Percentiles rank a stretch among this genome's conserved stretches.
phyloP scores from a whole-genome alignment of 176 grass and related monocot species.

The Chrysopogon serrulatus region DNA sequence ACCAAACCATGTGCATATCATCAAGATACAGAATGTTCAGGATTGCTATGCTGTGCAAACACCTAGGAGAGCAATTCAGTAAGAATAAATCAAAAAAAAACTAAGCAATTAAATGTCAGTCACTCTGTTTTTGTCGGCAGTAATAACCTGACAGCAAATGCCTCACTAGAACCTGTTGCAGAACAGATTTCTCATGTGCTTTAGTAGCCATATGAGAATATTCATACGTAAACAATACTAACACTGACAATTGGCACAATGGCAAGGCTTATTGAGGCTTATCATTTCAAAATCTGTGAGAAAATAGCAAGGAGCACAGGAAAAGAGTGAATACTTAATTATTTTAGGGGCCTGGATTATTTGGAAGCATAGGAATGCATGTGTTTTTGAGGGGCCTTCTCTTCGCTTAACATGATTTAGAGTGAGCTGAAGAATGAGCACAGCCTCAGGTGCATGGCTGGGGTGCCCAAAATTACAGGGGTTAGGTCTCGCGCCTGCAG shows the following conservation, averaged over 20 bases:
- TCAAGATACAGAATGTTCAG: background rate
- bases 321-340: no score
- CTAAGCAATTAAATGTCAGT: conserved; percentile 7
- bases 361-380: no score
- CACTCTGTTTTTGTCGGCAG: background rate
- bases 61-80: background rate
- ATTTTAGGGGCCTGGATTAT: no score
- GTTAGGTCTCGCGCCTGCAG: no score
- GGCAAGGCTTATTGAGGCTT: background rate
- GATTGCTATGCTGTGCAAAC: background rate
- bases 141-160: background rate
- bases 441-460: no score
- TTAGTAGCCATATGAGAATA: background rate
- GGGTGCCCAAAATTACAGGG: no score
- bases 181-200: background rate
- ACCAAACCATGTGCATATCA: background rate
- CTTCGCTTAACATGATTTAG: no score
- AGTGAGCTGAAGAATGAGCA: no score
- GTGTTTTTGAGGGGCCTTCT: no score
- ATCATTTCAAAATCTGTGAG: background rate
- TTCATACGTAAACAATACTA: background rate
- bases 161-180: background rate
- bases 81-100: background rate
- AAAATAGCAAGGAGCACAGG: no score
- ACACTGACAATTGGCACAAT: background rate